phyloP scores from a whole-genome alignment of 768 basidiomycete species.

The Amanita phalloides region DNA sequence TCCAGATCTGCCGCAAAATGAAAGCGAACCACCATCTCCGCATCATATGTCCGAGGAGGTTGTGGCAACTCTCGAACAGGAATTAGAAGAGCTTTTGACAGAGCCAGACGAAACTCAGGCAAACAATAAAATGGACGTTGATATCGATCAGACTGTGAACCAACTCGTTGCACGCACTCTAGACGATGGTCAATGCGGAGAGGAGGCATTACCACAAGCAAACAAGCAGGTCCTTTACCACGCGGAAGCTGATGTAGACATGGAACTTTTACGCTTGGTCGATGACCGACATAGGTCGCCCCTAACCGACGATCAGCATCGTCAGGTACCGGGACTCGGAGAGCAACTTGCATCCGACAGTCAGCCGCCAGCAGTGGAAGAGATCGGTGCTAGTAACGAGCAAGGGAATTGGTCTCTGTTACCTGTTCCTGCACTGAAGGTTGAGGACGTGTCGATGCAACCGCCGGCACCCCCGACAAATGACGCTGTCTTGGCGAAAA shows the following conservation, averaged over 20 bases:
- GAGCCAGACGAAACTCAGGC: slow-evolving; percentile 22
- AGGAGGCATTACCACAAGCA: slow-evolving; percentile 8
- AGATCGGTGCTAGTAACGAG: neutral
- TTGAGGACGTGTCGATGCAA: slow-evolving; percentile 51
- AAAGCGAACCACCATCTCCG: slow-evolving; percentile 7
- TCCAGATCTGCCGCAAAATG: neutral
- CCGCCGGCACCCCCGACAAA: slow-evolving; percentile 26
- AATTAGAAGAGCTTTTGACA: slow-evolving; percentile 29
- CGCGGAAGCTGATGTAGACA: slow-evolving; percentile 41
- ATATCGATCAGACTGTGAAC: slow-evolving; percentile 31
- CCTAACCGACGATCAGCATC: neutral
- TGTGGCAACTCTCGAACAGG: slow-evolving; percentile 32
- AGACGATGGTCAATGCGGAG: slow-evolving; percentile 13
- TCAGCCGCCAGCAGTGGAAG: neutral
- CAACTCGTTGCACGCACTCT: slow-evolving; percentile 34
- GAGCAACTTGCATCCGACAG: neutral
- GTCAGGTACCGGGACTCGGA: neutral
- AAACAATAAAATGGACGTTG: slow-evolving; percentile 28
- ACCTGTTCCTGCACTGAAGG: slow-evolving; percentile 13
- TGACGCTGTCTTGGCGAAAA: slow-evolving; percentile 14
- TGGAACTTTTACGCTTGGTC: slow-evolving; percentile 61
- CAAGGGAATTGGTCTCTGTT: slow-evolving; percentile 4
- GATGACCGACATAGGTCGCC: slow-evolving; percentile 32
- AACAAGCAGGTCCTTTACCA: slow-evolving; percentile 15
- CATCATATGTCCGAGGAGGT: slow-evolving; percentile 19